Conservation (phyloP, 2,329 filamentous ascomycete genomes). For the Lojkania enalia region DNA sequence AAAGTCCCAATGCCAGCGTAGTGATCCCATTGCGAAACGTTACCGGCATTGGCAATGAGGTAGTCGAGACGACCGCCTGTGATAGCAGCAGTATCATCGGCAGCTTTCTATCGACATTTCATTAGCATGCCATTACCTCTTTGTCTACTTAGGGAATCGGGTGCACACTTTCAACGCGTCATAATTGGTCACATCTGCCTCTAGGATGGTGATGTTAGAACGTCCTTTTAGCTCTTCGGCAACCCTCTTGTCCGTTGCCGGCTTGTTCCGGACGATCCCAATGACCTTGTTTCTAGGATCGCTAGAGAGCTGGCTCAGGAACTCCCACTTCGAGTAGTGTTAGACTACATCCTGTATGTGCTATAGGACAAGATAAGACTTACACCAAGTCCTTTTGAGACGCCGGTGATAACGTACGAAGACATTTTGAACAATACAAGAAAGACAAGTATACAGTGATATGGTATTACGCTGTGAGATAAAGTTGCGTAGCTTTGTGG, state of each 20-base stretch:
- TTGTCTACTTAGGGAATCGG: neutral
- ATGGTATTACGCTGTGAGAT: no score
- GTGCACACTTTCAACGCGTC: conserved; percentile 22
- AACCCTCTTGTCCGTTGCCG: conserved; percentile 50
- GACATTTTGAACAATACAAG: no score
- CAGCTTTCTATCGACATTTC: no score
- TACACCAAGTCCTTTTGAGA: conserved; percentile 32
- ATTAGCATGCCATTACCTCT: neutral
- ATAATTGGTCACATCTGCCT: conserved; percentile 28
- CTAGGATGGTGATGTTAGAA: conserved; percentile 26
- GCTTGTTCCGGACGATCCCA: conserved; percentile 44
- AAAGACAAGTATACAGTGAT: no score
- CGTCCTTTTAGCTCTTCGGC: conserved; percentile 42
- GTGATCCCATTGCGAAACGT: conserved; percentile 33
- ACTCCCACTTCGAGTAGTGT: conserved; percentile 49
- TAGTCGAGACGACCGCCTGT: conserved; percentile 50
- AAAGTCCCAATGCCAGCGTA: conserved; percentile 42
- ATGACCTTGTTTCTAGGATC: conserved; percentile 38
- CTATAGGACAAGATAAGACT: conserved; percentile 13
- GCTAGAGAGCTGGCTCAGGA: conserved; percentile 52
- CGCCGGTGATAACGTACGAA: conserved; percentile 34
- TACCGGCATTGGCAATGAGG: conserved; percentile 57
- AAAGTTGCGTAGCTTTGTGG: no score
- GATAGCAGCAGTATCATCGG: conserved; percentile 22
- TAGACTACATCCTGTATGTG: neutral